Base-by-base conservation (phyloP, 768 basidiomycete genomes). In the Auricularia heimuer region DNA sequence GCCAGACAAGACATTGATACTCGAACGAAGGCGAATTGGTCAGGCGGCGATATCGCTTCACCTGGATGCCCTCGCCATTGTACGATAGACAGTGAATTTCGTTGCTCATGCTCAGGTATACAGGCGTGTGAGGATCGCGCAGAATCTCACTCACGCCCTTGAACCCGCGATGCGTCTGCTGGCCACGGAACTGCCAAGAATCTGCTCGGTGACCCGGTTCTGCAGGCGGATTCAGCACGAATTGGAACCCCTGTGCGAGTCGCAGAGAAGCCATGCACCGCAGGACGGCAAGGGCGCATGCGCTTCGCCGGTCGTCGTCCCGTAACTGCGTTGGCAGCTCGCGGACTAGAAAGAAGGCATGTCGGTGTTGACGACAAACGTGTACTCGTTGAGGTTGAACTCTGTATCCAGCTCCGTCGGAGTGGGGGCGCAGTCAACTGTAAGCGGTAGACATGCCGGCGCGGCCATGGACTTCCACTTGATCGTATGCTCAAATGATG, bases 1-100 rank as follows among this genome's bases (percentile, higher is more conserved):
- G 92, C 95, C 94, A 98, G 63, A 98, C 91, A 66, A 98, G 77
- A 71, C 93, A 96, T 68, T 89, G 82, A 73, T 99, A 98, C 24
- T 84, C 77, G 67, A 90, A 84, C 1, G 87, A 81, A 21, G 81
- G 81, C 63, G 81, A 84, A 65, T 77, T 79, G 62, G 83, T 82
- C 81, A 88, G 81, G 68, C 88, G 82, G 33, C 94, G 88, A 72
- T 93, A 94, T 47, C 92, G 81, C 69, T 88, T 83, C 18, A 98
- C 93, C 70, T 93, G 89, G 66, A 98, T 91, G 16, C 86, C 83
- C 70, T 94, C 90, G n/a, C 91, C 90, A 56, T 88, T 91, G 70
- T 94, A 98, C 51, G 89, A 87, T 67, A 99, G 87, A 33, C 89
- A 82, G 74, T 98, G 96, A 54, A 98, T 93, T 75, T 96, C 92